Percentiles rank a stretch among this genome's conserved stretches.
These are phyloP conservation scores for Diospyros lotus DNA, from an alignment of 148 eudicot genomes.

Conservation along the genomic window DNA sequence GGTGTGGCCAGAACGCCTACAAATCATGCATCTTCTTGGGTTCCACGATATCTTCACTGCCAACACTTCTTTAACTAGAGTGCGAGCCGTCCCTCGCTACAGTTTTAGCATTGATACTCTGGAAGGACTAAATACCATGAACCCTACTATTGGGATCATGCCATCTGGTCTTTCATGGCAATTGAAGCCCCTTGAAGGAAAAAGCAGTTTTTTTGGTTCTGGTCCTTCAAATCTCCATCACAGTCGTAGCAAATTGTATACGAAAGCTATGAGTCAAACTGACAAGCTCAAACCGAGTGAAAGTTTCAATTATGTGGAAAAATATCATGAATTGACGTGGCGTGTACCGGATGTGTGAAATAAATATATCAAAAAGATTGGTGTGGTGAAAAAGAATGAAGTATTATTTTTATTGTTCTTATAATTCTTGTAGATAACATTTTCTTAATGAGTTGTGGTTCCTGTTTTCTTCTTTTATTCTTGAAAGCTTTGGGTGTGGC, in stretches of 20 bases:
- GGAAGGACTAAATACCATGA: conserved; percentile 50
- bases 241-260: conserved; percentile 1
- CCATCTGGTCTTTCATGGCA: conserved; percentile 88
- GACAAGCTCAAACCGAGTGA: conserved; percentile 13
- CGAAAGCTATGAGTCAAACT: conserved; percentile 6
- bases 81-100: conserved; percentile 78
- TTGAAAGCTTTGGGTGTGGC: conserved; percentile 87
- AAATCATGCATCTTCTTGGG: conserved; percentile 73
- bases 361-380: neutral
- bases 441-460: neutral
- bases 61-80: conserved; percentile 53
- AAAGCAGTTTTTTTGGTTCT: conserved; percentile 13
- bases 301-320: conserved; percentile 36
- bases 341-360: no score
- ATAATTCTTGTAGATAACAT: neutral
- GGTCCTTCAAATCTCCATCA: conserved; percentile 25
- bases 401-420: neutral
- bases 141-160: conserved; percentile 77
- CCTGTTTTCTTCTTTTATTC: conserved; percentile 3
- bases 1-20: conserved; percentile 91
- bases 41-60: conserved; percentile 62
- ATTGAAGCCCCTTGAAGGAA: conserved; percentile 29
- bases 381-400: neutral
- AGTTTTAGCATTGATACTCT: conserved; percentile 68
- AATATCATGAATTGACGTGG: conserved; percentile 14